Evolutionary conservation across 495 filamentous ascomycete genomes (phyloP), one percentile per base, ranked within the genome.

Genomic region (Lepidopterella palustris): DNA sequence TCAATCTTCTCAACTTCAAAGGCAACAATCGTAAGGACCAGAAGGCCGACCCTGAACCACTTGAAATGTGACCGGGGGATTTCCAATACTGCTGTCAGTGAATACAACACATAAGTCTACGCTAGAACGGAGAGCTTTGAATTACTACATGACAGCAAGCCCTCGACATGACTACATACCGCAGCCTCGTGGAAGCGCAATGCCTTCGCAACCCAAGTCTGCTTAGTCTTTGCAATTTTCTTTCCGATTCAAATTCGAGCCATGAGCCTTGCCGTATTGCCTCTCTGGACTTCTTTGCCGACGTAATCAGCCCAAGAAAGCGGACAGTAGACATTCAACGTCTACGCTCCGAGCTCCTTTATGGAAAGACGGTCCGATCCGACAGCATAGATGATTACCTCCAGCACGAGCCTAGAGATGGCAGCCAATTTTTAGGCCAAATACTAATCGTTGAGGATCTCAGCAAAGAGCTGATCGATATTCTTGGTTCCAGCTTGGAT

Each of bases 401-500:
- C 9, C 9, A 42, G 28, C 28, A 53, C 18, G 26, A n/a, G 0
- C 11, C 26, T 5, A 53, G 8, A 4, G 42, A 45, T 24, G 13
- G 2, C 3, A 23, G 39, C 5, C 18, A 11, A 10, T 32, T 60
- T 9, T 5, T 47, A 32, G 64, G 64, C 0, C 50, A 56, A 3
- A 45, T 60, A 11, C 11, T 66, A 0, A 49, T 66, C 42, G 56
- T 66, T 32, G 64, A 66, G 45, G 64, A 63, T 57, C 56, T 63
- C 13, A 55, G 47, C 4, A 52, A 31, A 49, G 40, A 55, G 2
- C 23, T 59, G 2, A 49, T 66, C 26, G 64, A 62, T 20, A 13
- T 55, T 20, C 24, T 62, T 2, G 64, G 60, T 13, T 57, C 50
- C 6, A 18, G 3, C 0, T 20, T 63, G 10, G 26, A 60, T 2